Evolutionary conservation across 2,329 filamentous ascomycete species (phyloP).

Genomic region (Fusarium hainanense): DNA sequence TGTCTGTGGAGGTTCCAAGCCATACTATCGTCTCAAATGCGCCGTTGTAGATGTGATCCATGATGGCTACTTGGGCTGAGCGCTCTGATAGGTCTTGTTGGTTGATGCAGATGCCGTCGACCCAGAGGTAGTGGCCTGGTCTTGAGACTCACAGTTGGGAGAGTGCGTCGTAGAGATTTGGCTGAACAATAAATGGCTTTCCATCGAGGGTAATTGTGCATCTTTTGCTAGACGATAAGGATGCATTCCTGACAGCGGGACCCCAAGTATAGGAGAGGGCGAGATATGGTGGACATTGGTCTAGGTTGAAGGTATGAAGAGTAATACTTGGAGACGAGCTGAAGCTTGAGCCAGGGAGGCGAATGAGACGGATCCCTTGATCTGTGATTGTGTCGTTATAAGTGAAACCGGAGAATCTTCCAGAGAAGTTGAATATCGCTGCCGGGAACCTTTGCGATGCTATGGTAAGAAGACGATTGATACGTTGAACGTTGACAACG

Average conservation of each 20-base stretch:
- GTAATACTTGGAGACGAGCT: not conserved
- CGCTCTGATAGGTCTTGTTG: not conserved
- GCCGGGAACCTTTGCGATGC: not conserved
- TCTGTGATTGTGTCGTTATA: not conserved
- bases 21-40: not conserved
- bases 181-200: rapidly evolving
- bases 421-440: too few relatives aligned
- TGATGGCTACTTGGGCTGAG: not conserved
- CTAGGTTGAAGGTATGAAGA: not conserved
- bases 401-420: not conserved
- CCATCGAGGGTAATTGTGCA: not conserved
- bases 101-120: not conserved
- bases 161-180: not conserved
- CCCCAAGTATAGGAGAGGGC: not conserved
- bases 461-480: not conserved
- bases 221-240: not conserved
- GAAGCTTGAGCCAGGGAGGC: not conserved
- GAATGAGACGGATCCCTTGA: not conserved
- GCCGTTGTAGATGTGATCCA: not conserved
- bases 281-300: not conserved
- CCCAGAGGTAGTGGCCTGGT: not conserved
- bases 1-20: not conserved
- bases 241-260: too few relatives aligned
- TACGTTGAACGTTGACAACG: not conserved
- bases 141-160: not conserved